A percentile compares a stretch with the other conserved stretches of the same genome.
Evolutionary conservation across 2,329 filamentous ascomycete species (phyloP).

Genomic region (Aspergillus vadensis): DNA sequence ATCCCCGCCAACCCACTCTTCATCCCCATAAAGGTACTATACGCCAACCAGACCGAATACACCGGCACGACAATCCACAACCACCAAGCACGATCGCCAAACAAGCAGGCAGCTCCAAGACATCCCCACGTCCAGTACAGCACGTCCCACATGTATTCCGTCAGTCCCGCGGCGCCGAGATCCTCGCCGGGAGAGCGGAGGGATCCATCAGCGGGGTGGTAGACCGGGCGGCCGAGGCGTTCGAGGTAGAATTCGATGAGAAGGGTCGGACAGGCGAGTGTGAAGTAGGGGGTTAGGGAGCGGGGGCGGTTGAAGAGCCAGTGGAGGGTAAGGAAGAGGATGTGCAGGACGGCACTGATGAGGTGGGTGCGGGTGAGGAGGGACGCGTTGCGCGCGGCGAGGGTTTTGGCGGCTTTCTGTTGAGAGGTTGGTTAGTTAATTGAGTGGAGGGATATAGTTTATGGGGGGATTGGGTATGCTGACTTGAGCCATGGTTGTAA

Average conservation of each 20-base stretch:
- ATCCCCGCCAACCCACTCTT: conserved; percentile 48
- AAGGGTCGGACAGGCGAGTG: conserved; percentile 74
- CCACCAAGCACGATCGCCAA: conserved; percentile 81
- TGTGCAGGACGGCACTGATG: conserved; percentile 71
- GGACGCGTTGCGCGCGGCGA: conserved; percentile 76
- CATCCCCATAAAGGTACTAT: conserved; percentile 51
- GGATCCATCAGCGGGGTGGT: conserved; percentile 63
- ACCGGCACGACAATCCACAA: conserved; percentile 56
- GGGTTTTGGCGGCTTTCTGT: conserved; percentile 56
- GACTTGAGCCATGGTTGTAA: conserved; percentile 31
- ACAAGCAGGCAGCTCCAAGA: conserved; percentile 68
- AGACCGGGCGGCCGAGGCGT: conserved; percentile 75
- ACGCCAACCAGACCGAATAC: conserved; percentile 51
- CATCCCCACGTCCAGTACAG: conserved; percentile 91
- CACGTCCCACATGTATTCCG: conserved; percentile 97
- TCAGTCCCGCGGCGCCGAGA: conserved; percentile 81
- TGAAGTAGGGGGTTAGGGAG: conserved; percentile 65
- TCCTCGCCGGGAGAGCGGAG: conserved; percentile 82
- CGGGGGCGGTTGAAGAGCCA: conserved; percentile 64
- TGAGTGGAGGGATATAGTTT: neutral
- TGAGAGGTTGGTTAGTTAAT: conserved; percentile 13
- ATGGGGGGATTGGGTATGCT: neutral
- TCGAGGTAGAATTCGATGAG: conserved; percentile 85
- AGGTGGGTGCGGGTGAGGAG: conserved; percentile 81
- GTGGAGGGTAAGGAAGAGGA: conserved; percentile 72